A percentile compares a stretch with the other conserved stretches of the same genome.
phyloP scores from a whole-genome alignment of 2,329 filamentous ascomycete species.

The Triangularia setosa region DNA sequence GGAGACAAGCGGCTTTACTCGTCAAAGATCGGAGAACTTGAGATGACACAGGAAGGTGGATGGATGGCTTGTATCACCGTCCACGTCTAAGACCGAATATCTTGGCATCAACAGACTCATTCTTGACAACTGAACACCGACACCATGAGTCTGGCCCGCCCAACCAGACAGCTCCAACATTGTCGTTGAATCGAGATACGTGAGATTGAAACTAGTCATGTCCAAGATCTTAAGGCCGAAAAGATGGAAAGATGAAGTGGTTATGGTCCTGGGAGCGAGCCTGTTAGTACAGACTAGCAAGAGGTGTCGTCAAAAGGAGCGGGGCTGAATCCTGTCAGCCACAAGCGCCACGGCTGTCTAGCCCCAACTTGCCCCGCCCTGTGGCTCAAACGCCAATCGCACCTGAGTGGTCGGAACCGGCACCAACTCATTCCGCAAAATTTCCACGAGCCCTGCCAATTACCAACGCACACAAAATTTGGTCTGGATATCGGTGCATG shows the following conservation, averaged over 20 bases:
- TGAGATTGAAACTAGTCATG: background rate
- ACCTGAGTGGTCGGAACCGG: constrained; percentile 22
- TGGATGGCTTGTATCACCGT: background rate
- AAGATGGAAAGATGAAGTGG: background rate
- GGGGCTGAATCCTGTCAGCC: background rate
- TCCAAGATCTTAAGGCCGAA: background rate
- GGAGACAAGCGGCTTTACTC: background rate
- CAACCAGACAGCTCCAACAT: background rate
- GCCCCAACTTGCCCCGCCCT: constrained; percentile 3
- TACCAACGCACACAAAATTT: constrained; percentile 29
- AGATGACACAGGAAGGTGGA: background rate
- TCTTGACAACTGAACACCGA: background rate
- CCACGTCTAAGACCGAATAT: background rate
- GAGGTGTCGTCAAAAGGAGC: background rate
- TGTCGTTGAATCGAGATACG: background rate
- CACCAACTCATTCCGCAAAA: constrained; percentile 26
- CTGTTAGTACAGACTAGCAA: background rate
- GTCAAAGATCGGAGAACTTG: background rate
- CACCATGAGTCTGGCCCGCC: background rate
- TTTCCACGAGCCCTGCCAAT: constrained; percentile 29
- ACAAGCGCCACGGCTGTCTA: constrained; percentile 7
- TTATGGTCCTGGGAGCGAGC: background rate
- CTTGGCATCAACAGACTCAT: background rate
- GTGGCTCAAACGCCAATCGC: constrained; percentile 15
- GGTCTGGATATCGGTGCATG: constrained; percentile 28